Evolutionary conservation across 2,329 filamentous ascomycete genomes (phyloP).

Genomic region (Phialophora expanda): DNA sequence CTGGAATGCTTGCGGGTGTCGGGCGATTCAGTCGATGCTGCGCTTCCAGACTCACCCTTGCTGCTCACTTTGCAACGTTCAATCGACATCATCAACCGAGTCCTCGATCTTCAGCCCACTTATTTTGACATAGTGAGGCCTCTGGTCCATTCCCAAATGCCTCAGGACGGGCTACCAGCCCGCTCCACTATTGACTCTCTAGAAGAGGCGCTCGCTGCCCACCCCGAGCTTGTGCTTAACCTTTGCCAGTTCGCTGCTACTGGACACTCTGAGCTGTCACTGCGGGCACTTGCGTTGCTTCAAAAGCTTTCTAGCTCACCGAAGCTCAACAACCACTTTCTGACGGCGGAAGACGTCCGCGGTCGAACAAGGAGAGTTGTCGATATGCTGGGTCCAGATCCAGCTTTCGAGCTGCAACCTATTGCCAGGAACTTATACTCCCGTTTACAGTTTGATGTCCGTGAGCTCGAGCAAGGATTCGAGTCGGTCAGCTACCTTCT

Average conservation of each 20-base stretch:
- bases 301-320: slow-evolving; percentile 85
- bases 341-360: slow-evolving; percentile 24
- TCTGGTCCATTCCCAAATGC: slow-evolving; percentile 56
- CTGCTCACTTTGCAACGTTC: slow-evolving; percentile 77
- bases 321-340: slow-evolving; percentile 62
- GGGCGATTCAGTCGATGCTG: slow-evolving; percentile 70
- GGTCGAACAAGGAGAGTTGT: slow-evolving; percentile 60
- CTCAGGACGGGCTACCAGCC: slow-evolving; percentile 45
- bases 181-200: slow-evolving; percentile 61
- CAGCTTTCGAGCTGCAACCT: slow-evolving; percentile 70
- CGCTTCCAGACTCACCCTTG: slow-evolving; percentile 77
- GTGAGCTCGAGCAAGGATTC: slow-evolving; percentile 75
- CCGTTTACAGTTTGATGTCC: slow-evolving; percentile 66
- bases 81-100: slow-evolving; percentile 81
- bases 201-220: slow-evolving; percentile 85
- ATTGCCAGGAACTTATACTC: slow-evolving; percentile 75
- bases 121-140: slow-evolving; percentile 89
- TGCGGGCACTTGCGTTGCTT: slow-evolving; percentile 79
- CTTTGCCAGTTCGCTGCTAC: slow-evolving; percentile 86
- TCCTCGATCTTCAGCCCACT: slow-evolving; percentile 86
- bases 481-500: slow-evolving; percentile 76
- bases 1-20: slow-evolving; percentile 82
- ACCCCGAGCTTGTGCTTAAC: slow-evolving; percentile 78
- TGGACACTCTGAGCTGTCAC: slow-evolving; percentile 77
- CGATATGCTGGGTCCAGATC: slow-evolving; percentile 81